Evolutionary conservation across 495 filamentous ascomycete genomes (phyloP).

Genomic region (Amphirosellinia nigrospora): DNA sequence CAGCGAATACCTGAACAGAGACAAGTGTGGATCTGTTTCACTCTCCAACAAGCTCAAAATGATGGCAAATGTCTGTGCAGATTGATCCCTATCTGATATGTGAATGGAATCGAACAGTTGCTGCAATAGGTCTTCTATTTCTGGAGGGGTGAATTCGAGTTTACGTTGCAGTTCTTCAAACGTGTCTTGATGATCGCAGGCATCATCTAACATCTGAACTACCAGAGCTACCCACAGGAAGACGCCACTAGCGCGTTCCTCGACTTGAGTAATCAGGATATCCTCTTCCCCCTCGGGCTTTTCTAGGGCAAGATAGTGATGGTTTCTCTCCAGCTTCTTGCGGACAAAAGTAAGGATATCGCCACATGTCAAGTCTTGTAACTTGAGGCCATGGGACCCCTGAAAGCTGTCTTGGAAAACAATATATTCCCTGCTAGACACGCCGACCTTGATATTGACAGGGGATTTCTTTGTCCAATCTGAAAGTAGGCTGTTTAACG

Average conservation of each 20-base stretch:
- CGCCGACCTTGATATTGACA: background rate
- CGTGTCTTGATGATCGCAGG: background rate
- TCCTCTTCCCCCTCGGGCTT: background rate
- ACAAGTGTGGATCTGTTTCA: background rate
- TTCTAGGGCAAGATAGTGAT: background rate
- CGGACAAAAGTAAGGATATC: slow-evolving; percentile 2
- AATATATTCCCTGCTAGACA: background rate
- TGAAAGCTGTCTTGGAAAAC: background rate
- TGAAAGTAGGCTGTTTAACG: background rate
- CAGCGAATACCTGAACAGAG: background rate
- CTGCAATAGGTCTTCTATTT: slow-evolving; percentile 1
- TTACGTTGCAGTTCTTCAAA: slow-evolving; percentile 10
- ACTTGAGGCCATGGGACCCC: background rate
- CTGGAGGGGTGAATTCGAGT: slow-evolving; percentile 1
- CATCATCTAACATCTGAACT: background rate
- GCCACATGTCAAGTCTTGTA: slow-evolving; percentile 6
- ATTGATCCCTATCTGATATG: slow-evolving; percentile 1
- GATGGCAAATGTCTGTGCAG: slow-evolving; percentile 1
- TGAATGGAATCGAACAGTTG: slow-evolving; percentile 12
- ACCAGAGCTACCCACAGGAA: slow-evolving; percentile 12
- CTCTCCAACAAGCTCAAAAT: background rate
- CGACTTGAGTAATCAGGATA: slow-evolving; percentile 5
- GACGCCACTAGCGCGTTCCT: background rate
- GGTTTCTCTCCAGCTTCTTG: slow-evolving; percentile 1
- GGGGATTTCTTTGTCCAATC: background rate